Conservation (phyloP, 345 rosid species). For the Zanthoxylum bungeanum region DNA sequence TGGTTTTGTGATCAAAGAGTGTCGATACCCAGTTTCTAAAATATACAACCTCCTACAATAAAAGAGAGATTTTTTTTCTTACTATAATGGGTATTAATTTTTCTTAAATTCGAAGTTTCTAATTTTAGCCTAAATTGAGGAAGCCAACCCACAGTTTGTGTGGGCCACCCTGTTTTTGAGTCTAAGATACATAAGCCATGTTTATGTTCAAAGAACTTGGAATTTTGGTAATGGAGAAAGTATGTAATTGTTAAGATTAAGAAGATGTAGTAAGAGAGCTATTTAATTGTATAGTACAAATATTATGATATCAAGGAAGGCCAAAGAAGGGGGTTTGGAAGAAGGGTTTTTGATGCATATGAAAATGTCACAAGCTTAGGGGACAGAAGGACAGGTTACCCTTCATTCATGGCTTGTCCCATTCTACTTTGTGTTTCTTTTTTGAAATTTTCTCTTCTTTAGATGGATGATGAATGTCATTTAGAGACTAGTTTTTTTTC, state of each 20-base stretch:
- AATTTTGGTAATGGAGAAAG: background rate
- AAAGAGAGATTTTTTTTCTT: too few relatives aligned
- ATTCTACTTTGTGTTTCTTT: slow-evolving; percentile 7
- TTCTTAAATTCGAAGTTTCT: too few relatives aligned
- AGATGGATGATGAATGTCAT: background rate
- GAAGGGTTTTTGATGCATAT: background rate
- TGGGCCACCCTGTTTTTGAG: too few relatives aligned
- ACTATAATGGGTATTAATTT: too few relatives aligned
- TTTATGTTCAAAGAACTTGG: background rate
- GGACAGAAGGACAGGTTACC: slow-evolving; percentile 30
- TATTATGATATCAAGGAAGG: background rate
- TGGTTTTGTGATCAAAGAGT: too few relatives aligned
- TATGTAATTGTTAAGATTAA: background rate
- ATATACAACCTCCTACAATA: too few relatives aligned
- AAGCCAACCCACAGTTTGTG: too few relatives aligned
- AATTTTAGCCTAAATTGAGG: too few relatives aligned
- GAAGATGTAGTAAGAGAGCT: background rate
- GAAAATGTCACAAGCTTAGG: slow-evolving; percentile 19
- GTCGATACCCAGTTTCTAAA: too few relatives aligned
- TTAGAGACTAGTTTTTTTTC: background rate
- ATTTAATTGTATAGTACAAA: background rate
- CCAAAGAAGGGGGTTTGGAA: background rate
- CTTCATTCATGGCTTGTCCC: slow-evolving; percentile 31
- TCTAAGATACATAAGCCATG: background rate
- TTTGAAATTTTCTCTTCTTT: background rate